phyloP scores from a whole-genome alignment of 192 early-diverging fungal species.

The Cetraspora pellucida region DNA sequence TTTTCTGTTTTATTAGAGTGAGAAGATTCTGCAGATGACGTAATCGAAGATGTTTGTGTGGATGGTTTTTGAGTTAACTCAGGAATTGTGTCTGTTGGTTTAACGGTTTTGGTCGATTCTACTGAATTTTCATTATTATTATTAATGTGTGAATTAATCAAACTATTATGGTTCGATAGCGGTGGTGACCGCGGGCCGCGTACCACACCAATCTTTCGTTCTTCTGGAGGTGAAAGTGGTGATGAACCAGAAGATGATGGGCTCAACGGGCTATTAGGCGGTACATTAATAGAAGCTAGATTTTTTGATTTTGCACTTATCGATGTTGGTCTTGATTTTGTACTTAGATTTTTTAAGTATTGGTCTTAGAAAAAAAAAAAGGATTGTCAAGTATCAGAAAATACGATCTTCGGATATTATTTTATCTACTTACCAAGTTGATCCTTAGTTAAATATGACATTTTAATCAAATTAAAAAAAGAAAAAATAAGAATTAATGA shows the following conservation, averaged over 20 bases:
- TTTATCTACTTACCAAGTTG: conserved; percentile 23
- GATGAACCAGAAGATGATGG: not conserved
- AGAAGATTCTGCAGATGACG: not conserved
- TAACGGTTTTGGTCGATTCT: not conserved
- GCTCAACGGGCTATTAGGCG: conserved; percentile 8
- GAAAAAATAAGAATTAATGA: too few relatives aligned
- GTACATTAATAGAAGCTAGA: not conserved
- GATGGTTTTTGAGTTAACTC: not conserved
- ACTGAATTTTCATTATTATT: not conserved
- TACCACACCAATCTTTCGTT: not conserved
- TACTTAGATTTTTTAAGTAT: conserved; percentile 17
- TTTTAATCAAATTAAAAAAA: not conserved
- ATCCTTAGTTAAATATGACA: conserved; percentile 16
- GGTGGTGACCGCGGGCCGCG: not conserved
- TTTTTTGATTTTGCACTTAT: not conserved
- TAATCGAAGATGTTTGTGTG: not conserved
- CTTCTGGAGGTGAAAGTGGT: not conserved
- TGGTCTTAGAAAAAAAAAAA: conserved; percentile 8
- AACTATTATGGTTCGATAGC: not conserved
- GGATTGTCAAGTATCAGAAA: not conserved
- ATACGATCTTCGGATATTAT: not conserved
- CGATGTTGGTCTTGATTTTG: not conserved
- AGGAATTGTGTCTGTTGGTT: not conserved
- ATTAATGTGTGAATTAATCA: not conserved
- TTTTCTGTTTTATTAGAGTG: not conserved